Evolutionary conservation across 75 land plant genomes (phyloP).

Genomic region (Chamaecyparis obtusa): DNA sequence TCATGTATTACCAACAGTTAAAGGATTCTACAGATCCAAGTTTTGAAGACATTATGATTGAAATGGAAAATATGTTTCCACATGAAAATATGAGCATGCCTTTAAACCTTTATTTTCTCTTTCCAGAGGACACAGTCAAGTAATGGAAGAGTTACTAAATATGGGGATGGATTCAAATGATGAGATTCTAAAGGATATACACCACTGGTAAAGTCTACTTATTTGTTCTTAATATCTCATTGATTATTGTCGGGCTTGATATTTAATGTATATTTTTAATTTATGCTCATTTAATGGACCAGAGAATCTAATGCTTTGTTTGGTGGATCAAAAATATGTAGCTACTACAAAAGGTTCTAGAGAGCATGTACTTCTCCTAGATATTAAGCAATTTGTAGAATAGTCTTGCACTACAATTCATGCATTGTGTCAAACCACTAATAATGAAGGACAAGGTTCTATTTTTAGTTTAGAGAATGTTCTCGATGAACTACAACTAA

Average conservation of each 20-base stretch:
- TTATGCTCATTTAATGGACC: not conserved
- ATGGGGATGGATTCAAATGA: constrained; percentile 58
- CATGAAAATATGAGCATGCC: constrained; percentile 37
- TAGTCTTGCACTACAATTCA: no score
- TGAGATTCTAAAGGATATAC: constrained; percentile 74
- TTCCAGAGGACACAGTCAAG: constrained; percentile 46
- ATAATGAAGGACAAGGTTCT: no score
- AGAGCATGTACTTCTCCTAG: constrained; percentile 53
- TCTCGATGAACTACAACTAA: no score
- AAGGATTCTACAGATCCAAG: constrained; percentile 47
- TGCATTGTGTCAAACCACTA: no score
- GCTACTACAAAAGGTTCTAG: constrained; percentile 68
- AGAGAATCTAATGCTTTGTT: not conserved
- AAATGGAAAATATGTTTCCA: constrained; percentile 38
- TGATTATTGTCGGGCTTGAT: not conserved
- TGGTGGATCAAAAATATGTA: constrained; percentile 40
- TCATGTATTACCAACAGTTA: constrained; percentile 51
- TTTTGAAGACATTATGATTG: constrained; percentile 44
- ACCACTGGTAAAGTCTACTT: constrained; percentile 52
- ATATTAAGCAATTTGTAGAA: no score
- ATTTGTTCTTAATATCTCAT: no score
- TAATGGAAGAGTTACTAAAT: constrained; percentile 60
- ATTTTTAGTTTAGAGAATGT: no score
- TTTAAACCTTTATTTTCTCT: constrained; percentile 42
- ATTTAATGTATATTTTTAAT: not conserved